Evolutionary conservation across 2,329 filamentous ascomycete species (phyloP).

Genomic region (Botryotinia globosa): DNA sequence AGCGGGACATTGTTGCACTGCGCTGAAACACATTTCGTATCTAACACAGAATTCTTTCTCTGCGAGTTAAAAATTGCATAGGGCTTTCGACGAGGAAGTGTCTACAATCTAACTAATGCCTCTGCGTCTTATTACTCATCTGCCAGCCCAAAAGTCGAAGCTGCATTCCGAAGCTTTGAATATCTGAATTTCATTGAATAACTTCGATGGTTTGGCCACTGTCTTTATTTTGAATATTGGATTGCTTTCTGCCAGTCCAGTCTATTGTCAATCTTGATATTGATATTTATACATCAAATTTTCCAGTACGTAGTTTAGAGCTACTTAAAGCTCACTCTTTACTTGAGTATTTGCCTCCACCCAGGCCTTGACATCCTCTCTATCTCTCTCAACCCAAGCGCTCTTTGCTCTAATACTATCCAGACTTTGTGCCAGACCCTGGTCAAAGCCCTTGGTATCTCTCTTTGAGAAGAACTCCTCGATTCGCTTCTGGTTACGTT

Average conservation of each 20-base stretch:
- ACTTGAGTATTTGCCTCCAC: conserved; percentile 54
- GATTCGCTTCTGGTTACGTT: conserved; percentile 72
- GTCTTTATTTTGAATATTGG: not conserved
- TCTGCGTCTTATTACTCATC: not conserved
- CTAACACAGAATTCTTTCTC: not conserved
- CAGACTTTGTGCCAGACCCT: conserved; percentile 83
- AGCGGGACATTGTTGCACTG: not conserved
- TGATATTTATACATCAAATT: not conserved
- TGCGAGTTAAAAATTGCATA: not conserved
- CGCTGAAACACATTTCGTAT: not conserved
- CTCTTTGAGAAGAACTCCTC: conserved; percentile 77
- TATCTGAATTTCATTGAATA: not conserved
- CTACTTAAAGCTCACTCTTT: conserved; percentile 35
- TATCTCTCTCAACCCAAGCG: conserved; percentile 75
- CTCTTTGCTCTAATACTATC: conserved; percentile 84
- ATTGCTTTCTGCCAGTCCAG: not conserved
- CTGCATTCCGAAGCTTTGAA: not conserved
- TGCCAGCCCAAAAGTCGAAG: not conserved
- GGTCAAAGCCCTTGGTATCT: conserved; percentile 84
- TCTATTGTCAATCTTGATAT: not conserved
- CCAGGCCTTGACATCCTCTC: conserved; percentile 72
- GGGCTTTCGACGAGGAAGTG: not conserved
- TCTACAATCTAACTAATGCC: not conserved
- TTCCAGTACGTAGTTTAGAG: not conserved
- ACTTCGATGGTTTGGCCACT: not conserved